Evolutionary conservation across 441 rosid species (phyloP).

Genomic region (Hypseocharis bilobata): DNA sequence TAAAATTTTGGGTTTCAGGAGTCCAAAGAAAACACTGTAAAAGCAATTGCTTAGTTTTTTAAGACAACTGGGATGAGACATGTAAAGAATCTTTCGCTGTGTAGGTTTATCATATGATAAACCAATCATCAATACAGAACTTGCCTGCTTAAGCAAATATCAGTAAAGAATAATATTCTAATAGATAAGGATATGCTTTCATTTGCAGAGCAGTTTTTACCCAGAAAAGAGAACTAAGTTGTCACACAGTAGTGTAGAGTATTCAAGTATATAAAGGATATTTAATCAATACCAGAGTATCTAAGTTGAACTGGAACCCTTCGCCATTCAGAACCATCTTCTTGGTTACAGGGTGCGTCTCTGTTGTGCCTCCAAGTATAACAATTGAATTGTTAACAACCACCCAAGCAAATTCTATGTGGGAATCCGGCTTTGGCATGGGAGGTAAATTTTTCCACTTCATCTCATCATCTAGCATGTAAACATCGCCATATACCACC

Average conservation of each 20-base stretch:
- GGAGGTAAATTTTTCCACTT: slow-evolving; percentile 77
- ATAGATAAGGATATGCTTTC: too few species aligned
- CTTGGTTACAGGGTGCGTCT: slow-evolving; percentile 82
- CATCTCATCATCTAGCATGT: slow-evolving; percentile 81
- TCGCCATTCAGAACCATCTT: slow-evolving; percentile 80
- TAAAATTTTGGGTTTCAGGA: too few species aligned
- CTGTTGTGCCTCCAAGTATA: slow-evolving; percentile 88
- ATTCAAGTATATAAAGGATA: not conserved
- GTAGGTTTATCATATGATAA: not conserved
- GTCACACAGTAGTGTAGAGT: too few species aligned
- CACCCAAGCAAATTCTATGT: slow-evolving; percentile 86
- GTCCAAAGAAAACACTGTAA: not conserved
- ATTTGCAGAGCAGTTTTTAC: too few species aligned
- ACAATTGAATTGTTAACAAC: slow-evolving; percentile 70
- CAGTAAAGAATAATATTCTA: too few species aligned
- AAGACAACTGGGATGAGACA: not conserved
- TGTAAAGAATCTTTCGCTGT: not conserved
- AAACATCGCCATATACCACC: slow-evolving; percentile 74
- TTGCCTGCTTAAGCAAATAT: too few species aligned
- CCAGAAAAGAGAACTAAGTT: too few species aligned
- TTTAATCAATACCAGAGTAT: slow-evolving; percentile 43
- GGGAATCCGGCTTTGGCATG: slow-evolving; percentile 87
- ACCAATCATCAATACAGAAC: too few species aligned
- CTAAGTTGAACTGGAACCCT: slow-evolving; percentile 66
- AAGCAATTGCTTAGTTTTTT: too few species aligned